phyloP scores from a whole-genome alignment of 768 basidiomycete genomes.

The Jaapia argillacea region DNA sequence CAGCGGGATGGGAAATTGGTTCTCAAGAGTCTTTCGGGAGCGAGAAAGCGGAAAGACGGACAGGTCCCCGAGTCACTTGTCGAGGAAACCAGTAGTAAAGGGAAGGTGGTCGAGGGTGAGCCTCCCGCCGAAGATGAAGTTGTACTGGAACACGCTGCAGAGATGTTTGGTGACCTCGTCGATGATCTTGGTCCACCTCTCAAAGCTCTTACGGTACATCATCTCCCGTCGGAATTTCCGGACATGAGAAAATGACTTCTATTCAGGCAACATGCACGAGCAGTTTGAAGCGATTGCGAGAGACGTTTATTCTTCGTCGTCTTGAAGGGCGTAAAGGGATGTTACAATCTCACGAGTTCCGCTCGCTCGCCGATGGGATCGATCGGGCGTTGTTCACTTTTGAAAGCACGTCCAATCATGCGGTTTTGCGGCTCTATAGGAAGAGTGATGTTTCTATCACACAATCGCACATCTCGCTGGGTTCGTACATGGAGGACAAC shows the following conservation, averaged over 20 bases:
- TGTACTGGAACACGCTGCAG: constrained; percentile 53
- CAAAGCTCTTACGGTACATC: constrained; percentile 58
- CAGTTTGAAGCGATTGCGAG: constrained; percentile 53
- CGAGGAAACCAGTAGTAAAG: constrained; percentile 17
- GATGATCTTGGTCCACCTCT: constrained; percentile 75
- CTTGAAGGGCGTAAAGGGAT: constrained; percentile 21
- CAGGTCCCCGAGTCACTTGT: background rate
- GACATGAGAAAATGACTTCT: too few relatives aligned
- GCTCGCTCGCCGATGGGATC: constrained; percentile 52
- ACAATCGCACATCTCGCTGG: constrained; percentile 3
- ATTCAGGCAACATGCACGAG: constrained; percentile 47
- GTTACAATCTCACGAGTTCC: constrained; percentile 50
- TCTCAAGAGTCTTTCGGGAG: constrained; percentile 12
- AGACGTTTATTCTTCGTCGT: constrained; percentile 45
- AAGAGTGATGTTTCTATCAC: constrained; percentile 30
- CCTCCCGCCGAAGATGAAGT: constrained; percentile 13
- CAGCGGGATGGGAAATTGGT: constrained; percentile 33
- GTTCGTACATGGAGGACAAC: constrained; percentile 22
- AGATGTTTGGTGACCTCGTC: constrained; percentile 69
- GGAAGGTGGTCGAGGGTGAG: constrained; percentile 6
- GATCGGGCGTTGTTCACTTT: constrained; percentile 63
- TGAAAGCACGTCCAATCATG: constrained; percentile 78
- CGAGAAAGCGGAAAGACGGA: background rate
- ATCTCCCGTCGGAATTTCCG: background rate
- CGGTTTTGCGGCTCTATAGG: constrained; percentile 67